Evolutionary conservation across 805 yeast species (phyloP), one percentile per base, ranked within the genome.

Genomic region (Cyberlindnera lachancei): DNA sequence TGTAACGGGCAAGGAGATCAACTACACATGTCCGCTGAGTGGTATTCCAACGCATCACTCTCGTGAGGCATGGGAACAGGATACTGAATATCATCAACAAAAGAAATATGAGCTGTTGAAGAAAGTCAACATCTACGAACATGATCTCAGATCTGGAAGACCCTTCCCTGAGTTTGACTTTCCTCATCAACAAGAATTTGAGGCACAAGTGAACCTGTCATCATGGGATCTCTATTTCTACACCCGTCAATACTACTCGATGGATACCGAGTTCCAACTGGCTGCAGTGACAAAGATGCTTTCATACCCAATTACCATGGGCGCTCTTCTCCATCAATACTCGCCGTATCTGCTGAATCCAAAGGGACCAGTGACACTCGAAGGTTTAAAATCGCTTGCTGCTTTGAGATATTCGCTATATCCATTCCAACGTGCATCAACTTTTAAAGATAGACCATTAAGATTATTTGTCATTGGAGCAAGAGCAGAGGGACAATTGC

Each of bases 1-100:
- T 0, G 92, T 88, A 10, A 88, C 96, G 0, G 68, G 75, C 14
- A 71, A 77, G 42, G 79, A 81, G 28, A 84, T 92, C 37, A 69
- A 79, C 44, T 92, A 68, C 56, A 84, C 88, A 2, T 92, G 97
- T 61, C 98, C 98, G 2, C 63, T 72, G 35, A 83, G 95, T 5
- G 98, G 98, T 3, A 87, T 92, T 31, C 98, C 99, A 16, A 92
- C 98, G 4, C 98, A 92, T 56, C 94, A 85, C 53, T 77, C 85
- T 15, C 68, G 70, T 52, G 86, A 81, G 43, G 96, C 95, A 1
- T 92, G 96, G 95, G 79, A 78, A 49, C 59, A 63, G 34, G 97
- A 92, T 55, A 63, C 52, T 7, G 75, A 71, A 16, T 88, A 88
- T 55, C 96, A 85, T 49, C 50, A 61, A 16, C 53, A 73, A 17